These are phyloP conservation scores for Erodium trifolium DNA, from an alignment of 441 rosid genomes.

Conservation along the genomic window DNA sequence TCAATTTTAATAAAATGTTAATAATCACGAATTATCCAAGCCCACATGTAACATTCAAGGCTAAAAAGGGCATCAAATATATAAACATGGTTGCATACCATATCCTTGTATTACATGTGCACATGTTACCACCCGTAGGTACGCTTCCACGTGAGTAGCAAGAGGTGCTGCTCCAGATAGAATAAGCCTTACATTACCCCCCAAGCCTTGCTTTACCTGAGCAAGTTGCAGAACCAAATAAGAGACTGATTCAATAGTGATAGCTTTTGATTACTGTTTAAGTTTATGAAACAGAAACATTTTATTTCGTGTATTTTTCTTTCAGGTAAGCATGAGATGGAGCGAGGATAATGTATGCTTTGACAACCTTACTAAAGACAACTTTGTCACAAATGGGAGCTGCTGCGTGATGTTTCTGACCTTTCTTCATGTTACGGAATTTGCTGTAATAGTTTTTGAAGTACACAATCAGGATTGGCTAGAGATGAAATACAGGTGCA, in stretches of 20 bases:
- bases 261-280: slow-evolving; percentile 5
- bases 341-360: neutral
- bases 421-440: slow-evolving; percentile 53
- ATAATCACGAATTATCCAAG: neutral
- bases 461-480: slow-evolving; percentile 12
- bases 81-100: slow-evolving; percentile 33
- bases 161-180: slow-evolving; percentile 94
- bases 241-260: slow-evolving; percentile 7
- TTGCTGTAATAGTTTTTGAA: slow-evolving; percentile 45
- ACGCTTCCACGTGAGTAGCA: slow-evolving; percentile 70
- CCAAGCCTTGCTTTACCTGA: slow-evolving; percentile 83
- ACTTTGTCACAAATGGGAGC: slow-evolving; percentile 75
- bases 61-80: neutral
- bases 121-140: slow-evolving; percentile 86
- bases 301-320: neutral
- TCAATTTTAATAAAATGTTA: slow-evolving; percentile 8
- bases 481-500: neutral
- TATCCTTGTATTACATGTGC: slow-evolving; percentile 96
- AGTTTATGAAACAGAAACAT: slow-evolving; percentile 1
- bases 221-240: slow-evolving; percentile 12
- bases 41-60: no score
- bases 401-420: slow-evolving; percentile 52
- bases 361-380: slow-evolving; percentile 72
- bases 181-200: slow-evolving; percentile 76
- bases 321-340: neutral